Base-by-base conservation (phyloP, 768 basidiomycete genomes). In the Coprinopsis cinerea region DNA sequence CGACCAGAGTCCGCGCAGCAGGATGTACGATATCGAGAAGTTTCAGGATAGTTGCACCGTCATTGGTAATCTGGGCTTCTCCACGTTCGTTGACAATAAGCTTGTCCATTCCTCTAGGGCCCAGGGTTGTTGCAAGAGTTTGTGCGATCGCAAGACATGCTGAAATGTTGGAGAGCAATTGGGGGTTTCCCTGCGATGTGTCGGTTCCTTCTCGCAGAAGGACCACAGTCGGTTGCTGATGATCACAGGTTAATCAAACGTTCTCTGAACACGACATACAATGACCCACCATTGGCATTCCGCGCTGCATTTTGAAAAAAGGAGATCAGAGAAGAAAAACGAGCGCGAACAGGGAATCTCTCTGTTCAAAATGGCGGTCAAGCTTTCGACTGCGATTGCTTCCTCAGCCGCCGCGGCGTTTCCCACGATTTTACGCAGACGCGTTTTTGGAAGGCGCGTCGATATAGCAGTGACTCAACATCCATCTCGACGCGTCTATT, bases 81-180 rank as follows among this genome's bases (percentile, higher is more conserved):
- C 96, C 95, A 49, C 93, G 82, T 52, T 90, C 86, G 53, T 85
- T 85, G 1, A 97, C 95, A 57, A 96, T 96, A 39, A 98, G 75
- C 66, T 97, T 98, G 68, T 99, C 96, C 96, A 99, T 98, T 55
- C 96, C 96, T 52, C 96, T 76, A 6, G 96, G 96, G 13, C 96
- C 96, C n/a, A 99, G 82, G 26, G 96, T 98, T 49, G 81, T 92
- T 18, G 96, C 78, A 47, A 99, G 80, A 1, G 92, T 97, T 63
- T 92, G 82, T 41, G 94, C 71, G 57, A 99, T 86, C 15, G 94
- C 92, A 49, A 94, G 82, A 73, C 95, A 97, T 65, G 95, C 94
- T 2, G 91, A 84, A 64, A 97, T 99, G 68, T 97, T 98, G 47
- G 91, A 94, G 24, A 97, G 77, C 24, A 97, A 71, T 66, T 97